These are phyloP conservation scores for Naganishia onofrii DNA, from an alignment of 768 basidiomycete genomes.

Conservation along the genomic window DNA sequence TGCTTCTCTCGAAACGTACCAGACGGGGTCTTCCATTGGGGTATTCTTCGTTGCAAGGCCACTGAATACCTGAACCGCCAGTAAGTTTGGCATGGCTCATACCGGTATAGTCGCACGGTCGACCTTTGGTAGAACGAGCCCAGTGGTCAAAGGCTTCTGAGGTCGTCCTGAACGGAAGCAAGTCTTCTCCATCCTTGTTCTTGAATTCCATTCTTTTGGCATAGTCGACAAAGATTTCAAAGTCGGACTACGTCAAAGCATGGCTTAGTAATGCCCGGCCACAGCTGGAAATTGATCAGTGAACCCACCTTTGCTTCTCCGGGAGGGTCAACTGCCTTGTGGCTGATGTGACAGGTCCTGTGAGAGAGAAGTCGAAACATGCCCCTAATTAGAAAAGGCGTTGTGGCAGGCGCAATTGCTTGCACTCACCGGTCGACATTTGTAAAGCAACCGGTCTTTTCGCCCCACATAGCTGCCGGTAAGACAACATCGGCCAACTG, in stretches of 20 bases:
- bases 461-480: constrained; percentile 36
- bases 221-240: constrained; percentile 40
- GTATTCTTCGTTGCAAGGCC: constrained; percentile 38
- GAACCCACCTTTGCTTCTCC: constrained; percentile 31
- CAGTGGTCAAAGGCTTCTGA: constrained; percentile 37
- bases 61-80: constrained; percentile 37
- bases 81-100: constrained; percentile 33
- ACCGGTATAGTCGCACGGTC: constrained; percentile 36
- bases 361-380: too few species aligned
- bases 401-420: too few species aligned
- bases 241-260: constrained; percentile 24
- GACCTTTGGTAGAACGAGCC: constrained; percentile 32
- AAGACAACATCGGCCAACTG: constrained; percentile 38
- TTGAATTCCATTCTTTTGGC: constrained; percentile 37
- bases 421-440: constrained; percentile 34
- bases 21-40: constrained; percentile 27
- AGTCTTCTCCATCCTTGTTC: constrained; percentile 35
- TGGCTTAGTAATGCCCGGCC: not conserved
- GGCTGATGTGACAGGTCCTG: constrained; percentile 35
- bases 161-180: constrained; percentile 32
- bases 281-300: not conserved
- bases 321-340: constrained; percentile 38
- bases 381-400: too few species aligned
- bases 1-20: not conserved
- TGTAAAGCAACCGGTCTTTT: constrained; percentile 34